Evolutionary conservation across 2,329 filamentous ascomycete genomes (phyloP).

Genomic region (Elsinoe australis): DNA sequence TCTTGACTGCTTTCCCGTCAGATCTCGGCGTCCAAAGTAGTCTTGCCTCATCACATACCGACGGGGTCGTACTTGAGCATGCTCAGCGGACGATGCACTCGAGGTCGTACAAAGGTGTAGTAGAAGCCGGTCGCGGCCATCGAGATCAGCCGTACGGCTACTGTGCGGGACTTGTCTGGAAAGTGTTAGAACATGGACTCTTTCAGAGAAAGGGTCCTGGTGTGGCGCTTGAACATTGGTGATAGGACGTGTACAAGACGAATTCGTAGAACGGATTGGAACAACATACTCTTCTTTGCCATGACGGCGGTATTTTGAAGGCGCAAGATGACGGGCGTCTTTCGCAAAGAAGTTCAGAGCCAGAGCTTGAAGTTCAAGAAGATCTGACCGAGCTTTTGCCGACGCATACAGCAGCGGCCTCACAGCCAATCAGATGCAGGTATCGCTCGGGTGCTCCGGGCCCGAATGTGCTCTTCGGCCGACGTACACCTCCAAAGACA

Average conservation of each 20-base stretch:
- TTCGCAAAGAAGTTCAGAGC: neutral
- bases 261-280: neutral
- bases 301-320: conserved; percentile 17
- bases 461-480: too few relatives aligned
- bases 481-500: too few relatives aligned
- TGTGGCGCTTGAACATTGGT: too few relatives aligned
- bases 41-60: conserved; percentile 48
- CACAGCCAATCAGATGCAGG: too few relatives aligned
- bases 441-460: too few relatives aligned
- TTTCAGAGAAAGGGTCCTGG: too few relatives aligned
- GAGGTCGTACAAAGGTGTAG: conserved; percentile 79
- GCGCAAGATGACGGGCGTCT: too few relatives aligned
- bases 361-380: neutral
- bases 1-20: conserved; percentile 59
- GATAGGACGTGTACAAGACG: too few relatives aligned
- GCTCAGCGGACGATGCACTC: conserved; percentile 74
- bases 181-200: neutral
- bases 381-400: conserved; percentile 1
- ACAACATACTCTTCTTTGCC: conserved; percentile 25
- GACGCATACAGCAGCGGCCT: neutral
- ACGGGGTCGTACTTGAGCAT: conserved; percentile 99
- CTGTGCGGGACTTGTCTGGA: conserved; percentile 79
- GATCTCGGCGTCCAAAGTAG: neutral
- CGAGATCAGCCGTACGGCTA: conserved; percentile 87
- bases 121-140: conserved; percentile 99